These are phyloP conservation scores for Euphorbia schlechtendalii DNA, from an alignment of 441 rosid genomes.

Conservation along the genomic window DNA sequence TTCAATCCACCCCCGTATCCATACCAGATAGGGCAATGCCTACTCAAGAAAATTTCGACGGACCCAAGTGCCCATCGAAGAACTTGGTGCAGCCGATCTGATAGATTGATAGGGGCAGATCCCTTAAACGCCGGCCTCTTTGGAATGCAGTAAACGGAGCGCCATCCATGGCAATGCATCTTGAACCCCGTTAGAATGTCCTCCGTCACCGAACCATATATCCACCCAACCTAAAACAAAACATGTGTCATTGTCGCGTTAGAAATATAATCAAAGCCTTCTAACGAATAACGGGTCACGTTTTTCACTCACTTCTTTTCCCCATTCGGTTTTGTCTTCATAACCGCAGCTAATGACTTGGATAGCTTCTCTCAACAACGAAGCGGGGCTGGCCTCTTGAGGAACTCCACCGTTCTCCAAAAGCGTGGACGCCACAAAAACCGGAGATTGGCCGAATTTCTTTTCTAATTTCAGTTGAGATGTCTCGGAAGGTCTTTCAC, in stretches of 20 bases:
- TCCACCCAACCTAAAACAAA: slow-evolving; percentile 99
- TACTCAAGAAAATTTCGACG: slow-evolving; percentile 92
- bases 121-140: slow-evolving; percentile 88
- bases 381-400: slow-evolving; percentile 63
- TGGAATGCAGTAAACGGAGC: slow-evolving; percentile 93
- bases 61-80: slow-evolving; percentile 99
- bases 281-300: too few species aligned
- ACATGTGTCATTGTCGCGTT: too few species aligned
- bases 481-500: slow-evolving; percentile 26
- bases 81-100: slow-evolving; percentile 98
- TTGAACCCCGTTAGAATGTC: slow-evolving; percentile 98
- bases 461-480: slow-evolving; percentile 77
- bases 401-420: slow-evolving; percentile 89
- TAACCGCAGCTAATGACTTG: slow-evolving; percentile 98
- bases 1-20: slow-evolving; percentile 93
- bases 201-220: slow-evolving; percentile 95
- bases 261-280: too few species aligned
- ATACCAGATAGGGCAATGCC: slow-evolving; percentile 98
- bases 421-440: slow-evolving; percentile 71
- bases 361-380: slow-evolving; percentile 91
- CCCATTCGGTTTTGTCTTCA: slow-evolving; percentile 99
- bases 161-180: slow-evolving; percentile 99
- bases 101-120: slow-evolving; percentile 94
- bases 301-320: slow-evolving; percentile 90
- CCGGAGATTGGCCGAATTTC: slow-evolving; percentile 91